Evolutionary conservation across 73 alveolate species (phyloP).

Genomic region (Stentor roeselii): DNA sequence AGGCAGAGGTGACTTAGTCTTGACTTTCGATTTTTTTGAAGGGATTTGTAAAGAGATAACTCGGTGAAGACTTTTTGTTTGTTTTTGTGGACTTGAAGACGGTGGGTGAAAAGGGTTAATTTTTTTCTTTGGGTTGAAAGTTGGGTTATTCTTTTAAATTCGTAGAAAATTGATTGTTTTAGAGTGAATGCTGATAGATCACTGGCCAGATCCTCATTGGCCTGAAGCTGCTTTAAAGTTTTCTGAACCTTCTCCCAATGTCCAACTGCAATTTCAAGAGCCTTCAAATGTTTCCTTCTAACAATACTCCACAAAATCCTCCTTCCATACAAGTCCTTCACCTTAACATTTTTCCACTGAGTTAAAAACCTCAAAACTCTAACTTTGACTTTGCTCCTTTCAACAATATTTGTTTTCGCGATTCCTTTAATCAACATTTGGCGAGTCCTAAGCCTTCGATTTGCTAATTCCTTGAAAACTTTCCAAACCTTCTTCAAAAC

Average conservation of each 20-base stretch:
- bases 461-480: neutral
- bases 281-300: neutral
- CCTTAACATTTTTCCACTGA: neutral
- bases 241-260: neutral
- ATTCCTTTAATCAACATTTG: neutral
- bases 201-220: neutral
- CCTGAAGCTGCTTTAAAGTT: neutral
- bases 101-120: neutral
- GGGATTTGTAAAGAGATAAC: neutral
- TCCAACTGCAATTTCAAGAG: neutral
- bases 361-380: neutral
- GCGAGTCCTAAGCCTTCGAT: neutral
- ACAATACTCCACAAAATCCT: neutral
- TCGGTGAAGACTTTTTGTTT: neutral
- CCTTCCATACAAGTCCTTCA: neutral
- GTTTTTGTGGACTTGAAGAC: neutral
- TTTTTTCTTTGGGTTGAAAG: neutral
- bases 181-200: neutral
- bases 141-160: constrained; percentile 1
- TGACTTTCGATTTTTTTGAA: neutral
- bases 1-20: neutral
- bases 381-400: too few species aligned
- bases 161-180: constrained; percentile 11
- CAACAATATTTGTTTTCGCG: neutral
- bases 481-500: neutral